phyloP scores from a whole-genome alignment of 1,139 yeast genomes.

The Hemisphaericaspora subhashii region DNA sequence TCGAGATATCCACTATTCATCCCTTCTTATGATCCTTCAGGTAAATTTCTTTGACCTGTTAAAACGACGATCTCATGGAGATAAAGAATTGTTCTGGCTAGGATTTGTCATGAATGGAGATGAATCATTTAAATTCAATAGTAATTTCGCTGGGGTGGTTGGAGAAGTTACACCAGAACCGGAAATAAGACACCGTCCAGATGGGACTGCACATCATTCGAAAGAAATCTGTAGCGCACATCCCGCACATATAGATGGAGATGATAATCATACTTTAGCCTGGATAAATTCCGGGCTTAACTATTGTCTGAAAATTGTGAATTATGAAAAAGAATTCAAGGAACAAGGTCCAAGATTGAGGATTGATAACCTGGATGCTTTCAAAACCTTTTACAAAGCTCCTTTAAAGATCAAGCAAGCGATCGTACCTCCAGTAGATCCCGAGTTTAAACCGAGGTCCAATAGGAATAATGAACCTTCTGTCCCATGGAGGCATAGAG shows the following conservation, averaged over 20 bases:
- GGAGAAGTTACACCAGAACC: conserved; percentile 25
- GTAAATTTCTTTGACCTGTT: conserved; percentile 27
- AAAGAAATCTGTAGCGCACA: conserved; percentile 42
- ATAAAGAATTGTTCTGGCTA: conserved; percentile 33
- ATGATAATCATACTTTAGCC: conserved; percentile 24
- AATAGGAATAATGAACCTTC: conserved; percentile 28
- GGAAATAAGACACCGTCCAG: conserved; percentile 11
- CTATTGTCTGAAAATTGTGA: conserved; percentile 24
- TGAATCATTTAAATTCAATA: conserved; percentile 29
- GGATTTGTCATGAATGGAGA: conserved; percentile 32
- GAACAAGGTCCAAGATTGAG: conserved; percentile 22
- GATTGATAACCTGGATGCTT: conserved; percentile 17
- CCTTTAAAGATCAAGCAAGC: conserved; percentile 29
- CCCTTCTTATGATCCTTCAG: conserved; percentile 28
- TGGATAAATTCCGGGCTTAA: conserved; percentile 37
- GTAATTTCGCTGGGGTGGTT: conserved; percentile 26
- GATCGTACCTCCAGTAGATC: conserved; percentile 30
- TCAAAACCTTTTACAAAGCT: conserved; percentile 27
- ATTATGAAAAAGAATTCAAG: conserved; percentile 23
- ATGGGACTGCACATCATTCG: conserved; percentile 17
- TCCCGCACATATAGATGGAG: conserved; percentile 40
- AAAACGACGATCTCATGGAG: conserved; percentile 27
- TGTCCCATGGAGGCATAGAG: conserved; percentile 24
- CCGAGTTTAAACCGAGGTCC: conserved; percentile 15
- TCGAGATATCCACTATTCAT: conserved; percentile 26